Conservation (phyloP, 2,329 filamentous ascomycete genomes). For the Thyridium curvatum region DNA sequence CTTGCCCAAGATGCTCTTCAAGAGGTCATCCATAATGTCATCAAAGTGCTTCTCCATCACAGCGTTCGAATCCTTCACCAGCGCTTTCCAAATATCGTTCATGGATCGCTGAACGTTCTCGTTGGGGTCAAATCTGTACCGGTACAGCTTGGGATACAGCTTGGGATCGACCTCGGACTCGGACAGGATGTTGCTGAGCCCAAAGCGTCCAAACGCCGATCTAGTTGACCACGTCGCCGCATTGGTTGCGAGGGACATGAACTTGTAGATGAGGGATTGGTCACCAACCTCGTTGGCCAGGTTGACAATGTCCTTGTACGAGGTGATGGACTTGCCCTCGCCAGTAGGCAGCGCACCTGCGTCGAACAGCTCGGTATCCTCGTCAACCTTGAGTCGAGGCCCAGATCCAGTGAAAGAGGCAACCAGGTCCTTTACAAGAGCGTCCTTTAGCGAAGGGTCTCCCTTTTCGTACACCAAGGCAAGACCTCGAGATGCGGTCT, state of each 20-base stretch:
- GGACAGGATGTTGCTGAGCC: conserved; percentile 84
- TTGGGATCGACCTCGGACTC: conserved; percentile 87
- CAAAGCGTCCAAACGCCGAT: conserved; percentile 91
- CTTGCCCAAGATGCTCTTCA: conserved; percentile 78
- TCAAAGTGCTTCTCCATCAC: conserved; percentile 81
- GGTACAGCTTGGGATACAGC: conserved; percentile 88
- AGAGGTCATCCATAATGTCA: conserved; percentile 78
- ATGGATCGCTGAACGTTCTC: conserved; percentile 88
- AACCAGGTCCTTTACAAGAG: conserved; percentile 82
- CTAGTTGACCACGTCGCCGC: conserved; percentile 97
- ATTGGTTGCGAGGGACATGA: conserved; percentile 95
- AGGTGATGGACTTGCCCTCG: conserved; percentile 83
- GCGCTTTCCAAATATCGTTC: conserved; percentile 94
- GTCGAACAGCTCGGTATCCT: conserved; percentile 90
- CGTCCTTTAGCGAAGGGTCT: conserved; percentile 70
- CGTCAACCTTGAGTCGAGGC: conserved; percentile 72
- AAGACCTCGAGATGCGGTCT: conserved; percentile 85
- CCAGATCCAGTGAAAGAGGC: conserved; percentile 78
- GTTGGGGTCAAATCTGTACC: conserved; percentile 94
- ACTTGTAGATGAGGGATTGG: conserved; percentile 92
- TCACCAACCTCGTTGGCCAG: conserved; percentile 96
- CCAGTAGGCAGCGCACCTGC: conserved; percentile 84
- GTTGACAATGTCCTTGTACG: conserved; percentile 95
- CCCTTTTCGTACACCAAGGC: conserved; percentile 93
- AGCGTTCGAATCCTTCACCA: conserved; percentile 81